Conservation (phyloP, 2,329 filamentous ascomycete genomes). For the Nigrospora osmanthi region DNA sequence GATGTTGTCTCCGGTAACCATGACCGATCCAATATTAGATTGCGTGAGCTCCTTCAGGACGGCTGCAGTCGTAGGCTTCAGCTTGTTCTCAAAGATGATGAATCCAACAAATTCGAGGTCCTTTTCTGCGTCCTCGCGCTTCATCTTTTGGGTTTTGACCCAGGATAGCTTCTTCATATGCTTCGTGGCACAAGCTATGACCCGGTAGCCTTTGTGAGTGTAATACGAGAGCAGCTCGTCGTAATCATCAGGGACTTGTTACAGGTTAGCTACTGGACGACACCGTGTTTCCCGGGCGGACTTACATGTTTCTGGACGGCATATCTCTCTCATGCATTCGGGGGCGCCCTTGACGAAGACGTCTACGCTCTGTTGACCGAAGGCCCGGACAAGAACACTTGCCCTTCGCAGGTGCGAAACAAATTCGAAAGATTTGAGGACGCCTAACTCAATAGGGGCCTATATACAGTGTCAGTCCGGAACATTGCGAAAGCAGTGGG, state of each 20-base stretch:
- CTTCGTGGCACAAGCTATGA: constrained; percentile 90
- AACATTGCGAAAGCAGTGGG: not conserved
- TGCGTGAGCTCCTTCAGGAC: constrained; percentile 76
- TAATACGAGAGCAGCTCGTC: constrained; percentile 85
- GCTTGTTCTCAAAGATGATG: constrained; percentile 97
- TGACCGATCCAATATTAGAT: constrained; percentile 81
- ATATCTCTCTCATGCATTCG: constrained; percentile 94
- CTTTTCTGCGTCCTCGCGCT: constrained; percentile 74
- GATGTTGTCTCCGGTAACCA: constrained; percentile 98
- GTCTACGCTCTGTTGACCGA: constrained; percentile 75
- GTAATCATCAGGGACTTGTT: constrained; percentile 70
- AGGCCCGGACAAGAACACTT: constrained; percentile 85
- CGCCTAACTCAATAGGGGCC: constrained; percentile 72
- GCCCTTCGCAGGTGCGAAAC: constrained; percentile 86
- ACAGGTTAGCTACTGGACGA: constrained; percentile 3
- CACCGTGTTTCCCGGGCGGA: constrained; percentile 7
- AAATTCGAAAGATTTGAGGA: constrained; percentile 89
- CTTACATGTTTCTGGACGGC: constrained; percentile 70
- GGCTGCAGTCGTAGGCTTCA: constrained; percentile 77
- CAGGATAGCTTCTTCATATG: constrained; percentile 82
- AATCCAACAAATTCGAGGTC: constrained; percentile 86
- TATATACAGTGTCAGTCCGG: constrained; percentile 13
- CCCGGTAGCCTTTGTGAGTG: constrained; percentile 91
- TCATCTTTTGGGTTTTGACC: constrained; percentile 94
- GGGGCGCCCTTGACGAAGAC: constrained; percentile 95